Evolutionary conservation across 1,139 yeast genomes (phyloP).

Genomic region (Eremothecium sinecaudum): DNA sequence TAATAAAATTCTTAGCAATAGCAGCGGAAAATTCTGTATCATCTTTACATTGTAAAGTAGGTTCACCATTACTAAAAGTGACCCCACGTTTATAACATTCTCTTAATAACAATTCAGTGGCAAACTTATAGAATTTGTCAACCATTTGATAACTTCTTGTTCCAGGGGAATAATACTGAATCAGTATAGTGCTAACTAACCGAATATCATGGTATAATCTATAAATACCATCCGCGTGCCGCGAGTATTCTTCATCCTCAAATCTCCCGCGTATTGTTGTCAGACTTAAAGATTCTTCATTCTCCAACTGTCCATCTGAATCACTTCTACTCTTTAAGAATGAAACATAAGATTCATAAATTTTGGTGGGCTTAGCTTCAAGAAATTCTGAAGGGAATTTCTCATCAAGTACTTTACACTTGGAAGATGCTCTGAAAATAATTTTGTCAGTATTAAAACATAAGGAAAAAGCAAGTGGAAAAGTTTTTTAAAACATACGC

Average conservation of each 20-base stretch:
- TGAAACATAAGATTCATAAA: constrained; percentile 37
- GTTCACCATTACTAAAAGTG: constrained; percentile 22
- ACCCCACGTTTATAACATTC: constrained; percentile 49
- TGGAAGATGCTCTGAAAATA: constrained; percentile 22
- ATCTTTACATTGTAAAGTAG: constrained; percentile 14
- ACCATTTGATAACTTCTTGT: constrained; percentile 47
- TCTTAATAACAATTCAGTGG: constrained; percentile 61
- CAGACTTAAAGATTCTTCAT: constrained; percentile 20
- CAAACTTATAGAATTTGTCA: constrained; percentile 61
- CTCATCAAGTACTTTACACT: constrained; percentile 33
- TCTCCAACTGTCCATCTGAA: constrained; percentile 22
- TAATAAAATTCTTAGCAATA: constrained; percentile 51
- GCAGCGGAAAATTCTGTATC: constrained; percentile 26
- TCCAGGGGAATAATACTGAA: constrained; percentile 46
- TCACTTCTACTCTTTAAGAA: constrained; percentile 28
- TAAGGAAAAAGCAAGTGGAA: too few species aligned
- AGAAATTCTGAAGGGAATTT: constrained; percentile 40
- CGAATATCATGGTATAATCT: constrained; percentile 66
- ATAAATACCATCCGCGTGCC: constrained; percentile 35
- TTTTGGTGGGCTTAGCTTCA: constrained; percentile 38
- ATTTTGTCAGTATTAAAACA: constrained; percentile 9
- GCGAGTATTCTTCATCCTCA: constrained; percentile 33
- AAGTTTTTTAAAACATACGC: constrained; percentile 16
- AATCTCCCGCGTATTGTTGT: constrained; percentile 33
- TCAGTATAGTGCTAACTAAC: constrained; percentile 45